These are phyloP conservation scores for Pneumocystis canis DNA, from an alignment of 1,139 yeast species.

Conservation along the genomic window DNA sequence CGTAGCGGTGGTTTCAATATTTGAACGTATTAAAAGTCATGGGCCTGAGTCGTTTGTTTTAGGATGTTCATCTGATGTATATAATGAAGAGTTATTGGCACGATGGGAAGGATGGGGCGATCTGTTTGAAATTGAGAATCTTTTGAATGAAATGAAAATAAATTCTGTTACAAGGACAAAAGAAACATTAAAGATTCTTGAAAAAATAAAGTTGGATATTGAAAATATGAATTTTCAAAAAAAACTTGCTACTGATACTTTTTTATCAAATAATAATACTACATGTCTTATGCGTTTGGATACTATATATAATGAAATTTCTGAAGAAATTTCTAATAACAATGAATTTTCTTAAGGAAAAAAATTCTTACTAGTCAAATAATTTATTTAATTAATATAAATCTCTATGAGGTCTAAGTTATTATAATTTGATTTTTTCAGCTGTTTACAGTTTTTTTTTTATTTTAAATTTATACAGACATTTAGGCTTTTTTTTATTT, in stretches of 20 bases:
- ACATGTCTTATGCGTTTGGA: background rate
- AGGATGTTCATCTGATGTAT: constrained; percentile 30
- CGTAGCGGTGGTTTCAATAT: constrained; percentile 28
- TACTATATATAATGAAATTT: background rate
- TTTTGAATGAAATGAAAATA: constrained; percentile 30
- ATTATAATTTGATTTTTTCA: no score
- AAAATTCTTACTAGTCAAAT: background rate
- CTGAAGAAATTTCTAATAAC: background rate
- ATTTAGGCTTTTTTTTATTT: no score
- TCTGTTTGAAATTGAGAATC: constrained; percentile 24
- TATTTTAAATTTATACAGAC: no score
- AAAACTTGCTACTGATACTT: background rate
- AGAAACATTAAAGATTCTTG: background rate
- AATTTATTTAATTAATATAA: no score
- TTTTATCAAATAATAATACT: background rate
- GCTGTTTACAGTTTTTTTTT: no score
- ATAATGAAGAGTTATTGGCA: constrained; percentile 27
- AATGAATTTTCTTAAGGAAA: background rate
- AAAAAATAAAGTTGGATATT: background rate
- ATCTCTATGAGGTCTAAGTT: no score
- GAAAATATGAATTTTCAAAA: background rate
- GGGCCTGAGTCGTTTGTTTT: constrained; percentile 27
- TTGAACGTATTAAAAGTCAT: constrained; percentile 26
- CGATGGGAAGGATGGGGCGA: constrained; percentile 31
- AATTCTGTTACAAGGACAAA: constrained; percentile 17